Evolutionary conservation across 1,284 basidiomycete species (phyloP).

Genomic region (Sutorius eximius): DNA sequence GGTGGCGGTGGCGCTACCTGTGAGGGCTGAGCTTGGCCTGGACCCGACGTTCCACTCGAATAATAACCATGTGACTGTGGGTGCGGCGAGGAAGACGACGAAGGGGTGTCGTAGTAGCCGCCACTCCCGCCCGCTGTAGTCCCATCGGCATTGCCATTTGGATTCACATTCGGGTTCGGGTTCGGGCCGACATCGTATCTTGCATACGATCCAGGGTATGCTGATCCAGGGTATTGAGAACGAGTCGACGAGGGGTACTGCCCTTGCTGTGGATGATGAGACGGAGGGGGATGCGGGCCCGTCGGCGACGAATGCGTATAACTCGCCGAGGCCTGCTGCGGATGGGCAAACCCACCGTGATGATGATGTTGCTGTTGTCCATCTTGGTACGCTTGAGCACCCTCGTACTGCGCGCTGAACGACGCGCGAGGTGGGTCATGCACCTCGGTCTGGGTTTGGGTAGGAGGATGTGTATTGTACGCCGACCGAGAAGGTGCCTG

Average conservation of each 20-base stretch:
- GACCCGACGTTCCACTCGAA: slow-evolving; percentile 17
- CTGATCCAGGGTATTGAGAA: slow-evolving; percentile 27
- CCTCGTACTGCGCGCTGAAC: slow-evolving; percentile 31
- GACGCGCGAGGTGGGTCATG: slow-evolving; percentile 25
- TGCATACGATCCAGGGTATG: slow-evolving; percentile 27
- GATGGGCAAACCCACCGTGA: slow-evolving; percentile 22
- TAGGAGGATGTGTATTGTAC: slow-evolving; percentile 21
- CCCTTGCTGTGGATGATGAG: slow-evolving; percentile 34
- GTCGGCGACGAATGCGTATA: slow-evolving; percentile 32
- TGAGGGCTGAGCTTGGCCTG: slow-evolving; percentile 17
- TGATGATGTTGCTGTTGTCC: slow-evolving; percentile 20
- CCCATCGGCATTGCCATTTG: slow-evolving; percentile 11
- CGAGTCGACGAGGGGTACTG: slow-evolving; percentile 30
- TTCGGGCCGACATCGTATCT: slow-evolving; percentile 23
- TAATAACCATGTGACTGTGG: slow-evolving; percentile 28
- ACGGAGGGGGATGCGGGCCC: slow-evolving; percentile 24
- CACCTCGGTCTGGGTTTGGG: slow-evolving; percentile 24
- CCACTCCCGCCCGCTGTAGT: slow-evolving; percentile 10
- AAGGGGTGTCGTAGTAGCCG: slow-evolving; percentile 30
- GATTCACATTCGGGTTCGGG: slow-evolving; percentile 12
- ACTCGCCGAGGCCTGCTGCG: slow-evolving; percentile 28
- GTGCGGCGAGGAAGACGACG: slow-evolving; percentile 24
- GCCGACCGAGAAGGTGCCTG: slow-evolving; percentile 21
- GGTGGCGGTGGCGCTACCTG: slow-evolving; percentile 22
- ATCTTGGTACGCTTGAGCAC: slow-evolving; percentile 27